phyloP scores from a whole-genome alignment of 2,329 filamentous ascomycete species.

The Mycosphaerella sp. region DNA sequence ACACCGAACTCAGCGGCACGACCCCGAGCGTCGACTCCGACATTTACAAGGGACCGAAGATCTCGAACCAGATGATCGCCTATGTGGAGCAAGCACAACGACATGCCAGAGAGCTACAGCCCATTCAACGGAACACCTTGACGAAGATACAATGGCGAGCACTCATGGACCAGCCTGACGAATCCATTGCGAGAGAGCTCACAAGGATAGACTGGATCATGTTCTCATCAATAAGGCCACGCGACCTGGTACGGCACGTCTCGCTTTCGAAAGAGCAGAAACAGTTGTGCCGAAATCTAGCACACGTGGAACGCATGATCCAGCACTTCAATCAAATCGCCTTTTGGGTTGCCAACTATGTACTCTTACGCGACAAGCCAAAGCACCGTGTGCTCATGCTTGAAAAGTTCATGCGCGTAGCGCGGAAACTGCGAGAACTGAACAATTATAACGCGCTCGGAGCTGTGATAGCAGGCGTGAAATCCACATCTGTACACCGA shows the following conservation, averaged over 20 bases:
- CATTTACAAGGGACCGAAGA: slow-evolving; percentile 28
- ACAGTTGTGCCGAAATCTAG: slow-evolving; percentile 55
- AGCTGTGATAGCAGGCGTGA: slow-evolving; percentile 89
- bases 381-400: slow-evolving; percentile 88
- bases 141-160: slow-evolving; percentile 84
- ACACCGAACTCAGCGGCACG: slow-evolving; percentile 29
- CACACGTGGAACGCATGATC: slow-evolving; percentile 91
- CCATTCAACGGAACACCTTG: slow-evolving; percentile 62
- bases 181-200: slow-evolving; percentile 82
- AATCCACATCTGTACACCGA: slow-evolving; percentile 78
- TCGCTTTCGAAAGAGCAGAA: slow-evolving; percentile 59
- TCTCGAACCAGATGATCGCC: slow-evolving; percentile 49
- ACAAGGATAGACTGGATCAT: slow-evolving; percentile 97
- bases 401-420: slow-evolving; percentile 93
- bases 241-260: slow-evolving; percentile 88
- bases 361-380: slow-evolving; percentile 83
- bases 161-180: slow-evolving; percentile 80
- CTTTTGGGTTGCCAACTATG: slow-evolving; percentile 49
- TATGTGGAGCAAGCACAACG: slow-evolving; percentile 73
- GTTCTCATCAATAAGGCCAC: slow-evolving; percentile 89
- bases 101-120: slow-evolving; percentile 66
- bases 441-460: slow-evolving; percentile 98
- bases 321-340: slow-evolving; percentile 64
- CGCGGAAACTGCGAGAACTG: slow-evolving; percentile 72
- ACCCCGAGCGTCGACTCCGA: slow-evolving; percentile 26